Evolutionary conservation across 768 basidiomycete species (phyloP).

Genomic region (Collybiopsis confluens): DNA sequence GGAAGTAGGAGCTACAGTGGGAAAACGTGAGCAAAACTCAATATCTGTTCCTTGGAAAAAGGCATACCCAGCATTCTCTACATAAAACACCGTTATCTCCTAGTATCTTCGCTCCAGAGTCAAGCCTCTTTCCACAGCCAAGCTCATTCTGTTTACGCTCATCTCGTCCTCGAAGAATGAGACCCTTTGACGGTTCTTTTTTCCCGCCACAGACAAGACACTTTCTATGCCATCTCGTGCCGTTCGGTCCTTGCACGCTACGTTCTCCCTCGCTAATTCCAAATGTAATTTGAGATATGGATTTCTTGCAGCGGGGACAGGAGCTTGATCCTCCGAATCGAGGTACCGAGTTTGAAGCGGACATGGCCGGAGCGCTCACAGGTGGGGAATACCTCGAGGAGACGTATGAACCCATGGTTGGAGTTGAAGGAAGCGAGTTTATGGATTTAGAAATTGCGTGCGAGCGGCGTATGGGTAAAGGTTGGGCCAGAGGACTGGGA

Average conservation of each 20-base stretch:
- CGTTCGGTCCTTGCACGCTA: constrained; percentile 69
- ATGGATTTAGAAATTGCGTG: constrained; percentile 8
- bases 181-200: constrained; percentile 34
- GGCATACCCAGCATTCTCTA: constrained; percentile 73
- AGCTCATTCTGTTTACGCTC: constrained; percentile 54
- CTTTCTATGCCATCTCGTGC: constrained; percentile 72
- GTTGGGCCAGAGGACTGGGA: not conserved
- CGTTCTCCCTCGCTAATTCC: constrained; percentile 48
- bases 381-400: constrained; percentile 38
- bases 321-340: constrained; percentile 57
- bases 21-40: not conserved
- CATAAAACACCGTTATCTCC: constrained; percentile 74
- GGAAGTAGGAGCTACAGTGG: constrained; percentile 52
- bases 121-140: constrained; percentile 79
- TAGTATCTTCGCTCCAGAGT: constrained; percentile 77
- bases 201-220: constrained; percentile 84
- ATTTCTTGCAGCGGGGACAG: constrained; percentile 72
- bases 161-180: constrained; percentile 36
- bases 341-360: constrained; percentile 28
- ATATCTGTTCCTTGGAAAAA: not conserved
- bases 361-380: constrained; percentile 30
- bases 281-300: constrained; percentile 79
- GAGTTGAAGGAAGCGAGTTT: constrained; percentile 9
- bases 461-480: constrained; percentile 2
- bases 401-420: constrained; percentile 18